Conservation (phyloP, 768 basidiomycete species). For the Termitomyces titanicus region DNA sequence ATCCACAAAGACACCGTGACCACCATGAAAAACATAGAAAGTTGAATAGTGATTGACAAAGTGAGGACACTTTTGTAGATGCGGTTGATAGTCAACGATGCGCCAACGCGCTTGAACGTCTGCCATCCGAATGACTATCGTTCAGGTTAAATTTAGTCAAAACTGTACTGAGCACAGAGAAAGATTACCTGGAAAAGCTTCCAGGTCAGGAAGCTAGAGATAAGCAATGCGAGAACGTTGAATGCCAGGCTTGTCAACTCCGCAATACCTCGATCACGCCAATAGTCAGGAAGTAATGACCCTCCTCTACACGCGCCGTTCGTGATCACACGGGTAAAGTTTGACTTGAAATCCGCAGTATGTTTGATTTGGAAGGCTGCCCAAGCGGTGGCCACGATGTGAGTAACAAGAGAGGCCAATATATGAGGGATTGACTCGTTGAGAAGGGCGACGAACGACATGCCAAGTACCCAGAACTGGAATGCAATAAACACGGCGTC, state of each 20-base stretch:
- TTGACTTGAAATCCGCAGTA: constrained; percentile 52
- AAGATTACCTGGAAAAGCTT: constrained; percentile 61
- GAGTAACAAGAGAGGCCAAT: constrained; percentile 70
- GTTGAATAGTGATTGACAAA: constrained; percentile 69
- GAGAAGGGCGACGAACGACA: constrained; percentile 66
- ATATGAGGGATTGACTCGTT: constrained; percentile 85
- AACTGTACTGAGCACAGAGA: neutral
- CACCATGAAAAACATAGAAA: constrained; percentile 76
- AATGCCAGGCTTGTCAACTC: constrained; percentile 64
- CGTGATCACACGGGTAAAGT: constrained; percentile 56
- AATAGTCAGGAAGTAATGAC: constrained; percentile 58
- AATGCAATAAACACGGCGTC: constrained; percentile 76
- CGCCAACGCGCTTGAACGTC: constrained; percentile 84
- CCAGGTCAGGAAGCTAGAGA: constrained; percentile 69
- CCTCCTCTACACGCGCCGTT: constrained; percentile 61
- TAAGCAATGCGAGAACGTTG: constrained; percentile 55
- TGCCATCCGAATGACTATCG: constrained; percentile 75
- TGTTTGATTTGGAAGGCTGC: constrained; percentile 60
- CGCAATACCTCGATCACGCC: constrained; percentile 53
- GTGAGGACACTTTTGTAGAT: constrained; percentile 70
- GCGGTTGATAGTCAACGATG: constrained; percentile 67
- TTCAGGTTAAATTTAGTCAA: neutral
- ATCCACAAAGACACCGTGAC: constrained; percentile 71
- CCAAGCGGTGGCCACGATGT: constrained; percentile 72
- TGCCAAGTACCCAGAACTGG: constrained; percentile 77